Conservation (phyloP, 495 filamentous ascomycete genomes). For the Halenospora varia region DNA sequence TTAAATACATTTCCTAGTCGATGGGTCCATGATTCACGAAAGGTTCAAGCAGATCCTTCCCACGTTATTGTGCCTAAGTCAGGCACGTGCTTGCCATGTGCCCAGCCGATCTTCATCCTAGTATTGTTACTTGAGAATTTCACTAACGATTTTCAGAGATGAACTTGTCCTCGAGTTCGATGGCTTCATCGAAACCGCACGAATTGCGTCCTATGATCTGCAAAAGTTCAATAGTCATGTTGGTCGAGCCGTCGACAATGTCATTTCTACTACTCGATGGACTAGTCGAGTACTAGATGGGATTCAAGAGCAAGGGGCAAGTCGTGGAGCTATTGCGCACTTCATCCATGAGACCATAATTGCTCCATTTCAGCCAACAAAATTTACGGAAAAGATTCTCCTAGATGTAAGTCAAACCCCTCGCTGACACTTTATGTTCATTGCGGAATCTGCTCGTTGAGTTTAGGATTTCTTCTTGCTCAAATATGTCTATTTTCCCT, state of each 20-base stretch:
- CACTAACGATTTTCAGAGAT: constrained; percentile 30
- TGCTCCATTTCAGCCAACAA: constrained; percentile 51
- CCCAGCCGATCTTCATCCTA: too few species aligned
- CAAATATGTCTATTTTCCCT: too few species aligned
- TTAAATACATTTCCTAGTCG: background rate
- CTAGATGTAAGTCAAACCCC: constrained; percentile 36
- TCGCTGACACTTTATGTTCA: too few species aligned
- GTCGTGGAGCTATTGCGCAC: constrained; percentile 32
- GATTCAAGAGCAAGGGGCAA: constrained; percentile 35
- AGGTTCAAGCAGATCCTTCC: too few species aligned
- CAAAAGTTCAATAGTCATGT: constrained; percentile 66
- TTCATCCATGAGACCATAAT: constrained; percentile 44
- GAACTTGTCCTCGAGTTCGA: constrained; percentile 65
- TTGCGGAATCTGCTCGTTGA: too few species aligned
- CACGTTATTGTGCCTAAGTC: background rate
- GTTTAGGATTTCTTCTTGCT: too few species aligned
- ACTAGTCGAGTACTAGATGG: constrained; percentile 50
- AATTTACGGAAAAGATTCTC: constrained; percentile 47
- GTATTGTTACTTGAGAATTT: constrained; percentile 16
- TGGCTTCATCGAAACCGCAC: constrained; percentile 58
- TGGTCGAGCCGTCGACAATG: constrained; percentile 62
- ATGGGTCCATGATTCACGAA: constrained; percentile 36
- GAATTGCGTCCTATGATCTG: constrained; percentile 51
- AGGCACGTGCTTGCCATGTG: too few species aligned
- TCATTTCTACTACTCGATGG: constrained; percentile 64